A percentile compares a stretch with the other conserved stretches of the same genome.
These are phyloP conservation scores for Colletotrichum kahawae DNA, from an alignment of 2,329 filamentous ascomycete genomes.

Conservation along the genomic window DNA sequence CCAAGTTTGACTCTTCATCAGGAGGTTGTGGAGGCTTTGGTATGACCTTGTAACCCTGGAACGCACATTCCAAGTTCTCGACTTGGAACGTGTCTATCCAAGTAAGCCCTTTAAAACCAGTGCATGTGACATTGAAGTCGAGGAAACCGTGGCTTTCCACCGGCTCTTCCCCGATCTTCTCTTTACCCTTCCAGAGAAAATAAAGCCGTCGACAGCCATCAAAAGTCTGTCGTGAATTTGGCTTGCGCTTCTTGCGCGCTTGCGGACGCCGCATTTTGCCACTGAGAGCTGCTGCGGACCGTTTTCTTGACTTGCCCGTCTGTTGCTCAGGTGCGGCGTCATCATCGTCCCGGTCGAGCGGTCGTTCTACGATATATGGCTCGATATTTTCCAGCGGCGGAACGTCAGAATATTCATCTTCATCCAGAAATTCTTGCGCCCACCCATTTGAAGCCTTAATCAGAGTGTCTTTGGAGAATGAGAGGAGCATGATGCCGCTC, in stretches of 20 bases:
- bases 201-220: background rate
- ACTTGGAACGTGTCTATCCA: background rate
- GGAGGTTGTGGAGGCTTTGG: background rate
- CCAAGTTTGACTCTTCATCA: background rate
- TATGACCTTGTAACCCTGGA: background rate
- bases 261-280: background rate
- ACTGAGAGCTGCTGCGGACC: background rate
- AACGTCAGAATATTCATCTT: background rate
- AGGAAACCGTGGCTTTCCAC: background rate
- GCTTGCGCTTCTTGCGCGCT: background rate
- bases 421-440: background rate
- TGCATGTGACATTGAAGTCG: background rate
- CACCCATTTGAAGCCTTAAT: background rate
- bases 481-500: background rate
- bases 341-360: background rate
- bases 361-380: background rate
- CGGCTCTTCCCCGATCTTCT: background rate
- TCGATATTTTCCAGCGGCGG: background rate
- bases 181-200: background rate
- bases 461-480: background rate
- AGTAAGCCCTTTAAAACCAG: background rate
- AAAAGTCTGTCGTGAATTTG: background rate
- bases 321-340: background rate
- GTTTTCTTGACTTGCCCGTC: background rate
- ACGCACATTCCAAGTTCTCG: background rate